These are phyloP conservation scores for Fusarium floridanum DNA, from an alignment of 2,329 filamentous ascomycete species.

Conservation along the genomic window DNA sequence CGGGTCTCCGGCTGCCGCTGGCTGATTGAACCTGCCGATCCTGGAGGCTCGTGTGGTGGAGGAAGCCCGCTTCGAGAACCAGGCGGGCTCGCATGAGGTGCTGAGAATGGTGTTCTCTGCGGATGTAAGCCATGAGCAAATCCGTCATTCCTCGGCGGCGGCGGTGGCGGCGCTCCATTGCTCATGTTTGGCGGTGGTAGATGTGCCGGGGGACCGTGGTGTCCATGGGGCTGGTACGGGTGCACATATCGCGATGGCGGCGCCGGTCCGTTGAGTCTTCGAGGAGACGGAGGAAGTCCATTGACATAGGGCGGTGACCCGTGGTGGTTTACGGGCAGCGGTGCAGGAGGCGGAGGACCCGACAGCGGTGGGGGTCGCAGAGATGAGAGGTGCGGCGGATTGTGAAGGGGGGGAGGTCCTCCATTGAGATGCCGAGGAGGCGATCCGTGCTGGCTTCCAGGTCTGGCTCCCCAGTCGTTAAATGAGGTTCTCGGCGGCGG, in stretches of 20 bases:
- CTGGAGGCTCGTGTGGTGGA: slow-evolving; percentile 46
- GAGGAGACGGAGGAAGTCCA: slow-evolving; percentile 63
- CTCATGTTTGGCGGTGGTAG: slow-evolving; percentile 49
- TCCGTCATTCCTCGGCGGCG: slow-evolving; percentile 49
- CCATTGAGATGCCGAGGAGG: slow-evolving; percentile 65
- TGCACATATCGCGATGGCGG: slow-evolving; percentile 58
- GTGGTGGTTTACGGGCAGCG: slow-evolving; percentile 57
- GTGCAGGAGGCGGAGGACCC: slow-evolving; percentile 57
- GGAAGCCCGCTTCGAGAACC: slow-evolving; percentile 56
- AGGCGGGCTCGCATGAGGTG: slow-evolving; percentile 61
- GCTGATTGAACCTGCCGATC: slow-evolving; percentile 19
- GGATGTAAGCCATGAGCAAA: slow-evolving; percentile 58
- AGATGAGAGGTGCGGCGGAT: slow-evolving; percentile 54
- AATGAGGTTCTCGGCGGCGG: slow-evolving; percentile 48
- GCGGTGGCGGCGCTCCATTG: slow-evolving; percentile 50
- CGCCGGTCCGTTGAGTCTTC: slow-evolving; percentile 58
- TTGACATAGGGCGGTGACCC: slow-evolving; percentile 54
- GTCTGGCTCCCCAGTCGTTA: slow-evolving; percentile 63
- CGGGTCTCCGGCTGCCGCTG: slow-evolving; percentile 56
- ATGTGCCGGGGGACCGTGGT: slow-evolving; percentile 43
- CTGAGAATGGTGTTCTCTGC: slow-evolving; percentile 58
- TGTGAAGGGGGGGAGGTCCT: slow-evolving; percentile 53
- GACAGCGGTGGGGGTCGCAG: slow-evolving; percentile 64
- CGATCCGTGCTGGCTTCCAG: slow-evolving; percentile 63
- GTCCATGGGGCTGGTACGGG: slow-evolving; percentile 49